Evolutionary conservation across 2,329 filamentous ascomycete species (phyloP), one percentile per base, ranked within the genome.

Genomic region (Monilinia aucupariae): DNA sequence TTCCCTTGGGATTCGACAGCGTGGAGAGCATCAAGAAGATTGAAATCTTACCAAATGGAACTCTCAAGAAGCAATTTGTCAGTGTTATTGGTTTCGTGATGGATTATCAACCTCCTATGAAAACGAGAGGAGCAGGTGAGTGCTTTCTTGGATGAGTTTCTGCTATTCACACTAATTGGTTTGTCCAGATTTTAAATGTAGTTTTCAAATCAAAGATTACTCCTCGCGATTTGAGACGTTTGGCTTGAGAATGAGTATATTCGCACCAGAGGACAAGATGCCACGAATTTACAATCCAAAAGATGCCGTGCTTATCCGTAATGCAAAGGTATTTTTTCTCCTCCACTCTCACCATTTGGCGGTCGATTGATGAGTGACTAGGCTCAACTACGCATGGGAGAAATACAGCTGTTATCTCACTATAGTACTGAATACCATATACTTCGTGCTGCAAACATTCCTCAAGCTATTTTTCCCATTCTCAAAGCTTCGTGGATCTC

Each of bases 81-180:
- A 87, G 79, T 74, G 76, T 94, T 48, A 81, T 91, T 58, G 92
- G 91, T 1, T 75, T 93, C 5, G 82, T 93, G 4, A 83, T 84
- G 59, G 89, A 93, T 68, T 81, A 80, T 55, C 80, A 84, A 63
- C 74, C 79, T 0, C 82, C 85, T 0, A 78, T 77, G 0, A 62
- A 72, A 13, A 85, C 85, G 1, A 76, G 65, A 61, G 80, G 82
- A 27, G 70, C 73, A 30, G 87, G 89, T 80, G 75, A 67, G 74
- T 51, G 12, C 25, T 32, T 22, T n/a, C 53, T 30, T 22, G 12
- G 4, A 56, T 25, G 10, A 45, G 45, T 2, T 62, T 22, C 41
- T 47, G 12, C 8, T 22, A 47, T 32, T 8, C 6, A 32, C n/a
- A 52, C 32, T 63, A n/a, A 63, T 30, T 13, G 13, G 12, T 32